Evolutionary conservation across 139 green algal species (phyloP), one percentile per base, ranked within the genome.

Genomic region (Ettlia oleoabundans): DNA sequence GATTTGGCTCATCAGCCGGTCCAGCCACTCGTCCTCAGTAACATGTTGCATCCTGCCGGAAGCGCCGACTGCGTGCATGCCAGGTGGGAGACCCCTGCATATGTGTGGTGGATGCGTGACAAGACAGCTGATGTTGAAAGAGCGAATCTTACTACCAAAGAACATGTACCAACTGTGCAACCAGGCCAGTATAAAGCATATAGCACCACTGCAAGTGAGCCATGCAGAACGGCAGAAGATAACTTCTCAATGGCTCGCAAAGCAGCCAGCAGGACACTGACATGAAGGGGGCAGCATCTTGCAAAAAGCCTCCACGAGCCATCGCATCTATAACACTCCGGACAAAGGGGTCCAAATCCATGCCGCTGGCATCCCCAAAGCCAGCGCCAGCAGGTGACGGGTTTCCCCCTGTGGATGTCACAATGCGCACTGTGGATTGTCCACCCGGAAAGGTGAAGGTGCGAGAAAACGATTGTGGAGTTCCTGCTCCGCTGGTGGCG

Each of bases 21-120:
- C 84, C 58, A 88, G 65, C 53, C 53, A 78, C 58, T 82, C 84
- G 32, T 87, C 65, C 24, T 84, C 65, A 1, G 18, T 65, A 22
- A 3, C 1, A 21, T 19, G n/a, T 26, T 53, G 53, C 35, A 26
- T 52, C 35, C 42, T 42, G 65, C 70, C 70, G 70, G 15, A n/a
- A 42, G 42, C 70, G 70, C 7, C n/a, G 24, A n/a, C 35, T 42
- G 42, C 28, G 7, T 3, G 4, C 10, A 53, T 22, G n/a, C n/a
- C n/a, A n/a, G n/a, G n/a, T 38, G 67, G 13, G 2, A 53, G 0
- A 26, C 22, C 2, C 55, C 55, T n/a, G 18, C 15, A 65, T 15
- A 58, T 10, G 15, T 58, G 47, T 58, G 47, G 47, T 58, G 13
- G 47, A 58, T 10, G 13, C 10, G 47, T 15, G 47, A n/a, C n/a